Base-by-base conservation (phyloP, 805 yeast genomes). In the Starmerella lactis-condensi region DNA sequence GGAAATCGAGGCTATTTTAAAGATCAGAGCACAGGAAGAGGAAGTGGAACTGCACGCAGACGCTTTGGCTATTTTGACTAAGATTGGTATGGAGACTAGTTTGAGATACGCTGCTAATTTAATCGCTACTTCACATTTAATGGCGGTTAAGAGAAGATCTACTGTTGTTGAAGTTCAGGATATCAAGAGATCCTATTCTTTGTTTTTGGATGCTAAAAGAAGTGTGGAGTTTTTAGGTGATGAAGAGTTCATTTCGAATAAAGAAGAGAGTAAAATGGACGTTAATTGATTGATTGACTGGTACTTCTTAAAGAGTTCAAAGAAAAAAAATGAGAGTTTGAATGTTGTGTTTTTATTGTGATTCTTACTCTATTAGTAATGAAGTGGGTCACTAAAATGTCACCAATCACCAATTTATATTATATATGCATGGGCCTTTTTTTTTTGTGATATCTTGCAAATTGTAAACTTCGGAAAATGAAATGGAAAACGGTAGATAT, bases 11-110 rank as follows among this genome's bases (percentile, higher is more conserved):
- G 72, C 82, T 30, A 89, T 89, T 47, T 60, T 89, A 40, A 63
- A 77, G 19, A 89, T 85, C 46, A 72, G 99, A 50, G 81, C 95
- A 2, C 77, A 73, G 46, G 93, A 82, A 51, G 99, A 89, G 56
- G 95, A 83, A 50, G 83, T 79, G 30, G 89, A 79, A 42, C 59
- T 89, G 39, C 54, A 72, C 11, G 63, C 66, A 6, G 95, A 82
- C 47, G 93, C 94, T 0, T 61, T 85, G 40, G 85, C 77, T 28
- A 64, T 82, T 44, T 65, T 89, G 45, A 79, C 96, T 16, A 77
- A 81, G 51, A 79, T 83, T 40, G 94, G 93, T 11, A 64, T 68
- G 40, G 93, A 77, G 51, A 78, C 96, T 5, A 74, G 91, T 52
- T 65, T 89, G 46, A 72, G 99, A 49, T 89, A 89, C 53, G 89